Base-by-base conservation (phyloP, 2,329 filamentous ascomycete genomes). In the Dothiorella sarmentorum region DNA sequence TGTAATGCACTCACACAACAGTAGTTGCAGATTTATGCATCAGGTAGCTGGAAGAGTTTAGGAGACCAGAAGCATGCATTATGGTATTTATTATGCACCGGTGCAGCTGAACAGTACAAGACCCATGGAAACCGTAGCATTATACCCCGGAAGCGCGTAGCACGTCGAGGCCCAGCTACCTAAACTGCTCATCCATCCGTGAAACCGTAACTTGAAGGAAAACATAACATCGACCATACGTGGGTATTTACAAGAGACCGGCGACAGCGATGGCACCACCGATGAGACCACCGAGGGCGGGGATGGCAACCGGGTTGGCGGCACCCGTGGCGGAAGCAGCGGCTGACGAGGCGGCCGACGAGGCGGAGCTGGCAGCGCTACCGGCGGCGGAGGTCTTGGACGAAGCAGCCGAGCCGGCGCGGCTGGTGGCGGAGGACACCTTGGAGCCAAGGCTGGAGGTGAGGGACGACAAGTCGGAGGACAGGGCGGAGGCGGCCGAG, bases 241-340 rank as follows among this genome's bases (percentile, higher is more conserved):
- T 42, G 10, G 18, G 13, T 42, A 55, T 60, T 60, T 60, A 60
- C 58, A 60, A 33, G 31, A 60, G 58, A 47, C 58, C 58, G 42
- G 33, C 24, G 13, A 55, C 49, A 10, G 51, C 49, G 40, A 60
- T 15, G 43, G 35, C 58, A 20, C 38, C 58, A 33, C 58, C 58
- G 31, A 60, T 29, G 33, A 55, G 24, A 33, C 49, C 42, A 6
- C 58, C 58, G 4, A 60, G 17, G 35, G 51, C 49, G 31, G 58
- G 58, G 2, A 60, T 17, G 31, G 43, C n/a, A 26, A 47, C 33
- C 29, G 5, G 9, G 56, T 43, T 45, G 24, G 56, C 56, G 11
- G 45, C 45, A n/a, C 43, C 43, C 22, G 43, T 51, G 29, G 44
- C 17, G 7, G 56, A 59, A 10, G 44, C 37, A 13, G 45, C 5